Conservation (phyloP, 1,139 yeast species). For the Neolecta irregularis region DNA sequence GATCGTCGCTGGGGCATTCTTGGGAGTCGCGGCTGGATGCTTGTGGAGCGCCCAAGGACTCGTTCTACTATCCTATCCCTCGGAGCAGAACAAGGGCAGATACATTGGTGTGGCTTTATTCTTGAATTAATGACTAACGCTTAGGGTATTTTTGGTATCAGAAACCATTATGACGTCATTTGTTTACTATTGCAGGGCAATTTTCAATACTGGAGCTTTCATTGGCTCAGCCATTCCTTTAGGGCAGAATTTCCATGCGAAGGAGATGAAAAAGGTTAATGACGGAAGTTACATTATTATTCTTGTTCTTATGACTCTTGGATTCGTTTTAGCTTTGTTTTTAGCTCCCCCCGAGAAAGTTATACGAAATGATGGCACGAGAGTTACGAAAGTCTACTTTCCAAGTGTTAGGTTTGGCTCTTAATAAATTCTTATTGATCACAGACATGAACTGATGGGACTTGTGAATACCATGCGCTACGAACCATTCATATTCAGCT, state of each 20-base stretch:
- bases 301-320: conserved; percentile 18
- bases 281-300: conserved; percentile 19
- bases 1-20: conserved; percentile 43
- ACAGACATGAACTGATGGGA: too few species aligned
- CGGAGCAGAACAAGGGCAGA: conserved; percentile 38
- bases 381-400: too few species aligned
- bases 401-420: too few species aligned
- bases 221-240: conserved; percentile 19
- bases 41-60: conserved; percentile 52
- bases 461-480: too few species aligned
- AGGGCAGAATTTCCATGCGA: conserved; percentile 17
- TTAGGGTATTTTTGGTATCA: too few species aligned
- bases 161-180: too few species aligned
- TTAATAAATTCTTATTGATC: too few species aligned
- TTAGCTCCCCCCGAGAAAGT: conserved; percentile 38
- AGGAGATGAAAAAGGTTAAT: conserved; percentile 15
- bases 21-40: conserved; percentile 42
- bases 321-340: conserved; percentile 15
- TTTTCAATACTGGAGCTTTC: conserved; percentile 40
- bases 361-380: conserved; percentile 38
- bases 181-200: too few species aligned
- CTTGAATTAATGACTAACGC: too few species aligned
- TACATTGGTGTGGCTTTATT: conserved; percentile 35
- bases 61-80: conserved; percentile 41
- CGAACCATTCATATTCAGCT: conserved; percentile 32